These are phyloP conservation scores for Nakazawaea populi DNA, from an alignment of 805 yeast species.

Conservation along the genomic window DNA sequence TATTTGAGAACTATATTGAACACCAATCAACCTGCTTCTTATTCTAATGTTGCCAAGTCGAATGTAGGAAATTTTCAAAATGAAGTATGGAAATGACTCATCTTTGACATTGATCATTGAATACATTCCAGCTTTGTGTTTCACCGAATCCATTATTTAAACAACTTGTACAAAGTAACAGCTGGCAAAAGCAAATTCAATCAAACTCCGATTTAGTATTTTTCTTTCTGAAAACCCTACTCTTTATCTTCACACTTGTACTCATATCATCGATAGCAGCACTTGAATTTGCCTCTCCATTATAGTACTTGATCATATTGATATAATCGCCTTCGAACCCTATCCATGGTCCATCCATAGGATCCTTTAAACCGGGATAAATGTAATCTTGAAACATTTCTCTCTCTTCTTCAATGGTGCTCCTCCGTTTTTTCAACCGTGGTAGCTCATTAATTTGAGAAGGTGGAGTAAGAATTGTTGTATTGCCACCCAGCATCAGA, in stretches of 20 bases:
- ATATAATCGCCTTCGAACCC: conserved; percentile 50
- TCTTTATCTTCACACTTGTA: background rate
- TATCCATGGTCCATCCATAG: conserved; percentile 50
- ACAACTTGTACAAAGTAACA: too few species aligned
- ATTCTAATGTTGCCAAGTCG: too few species aligned
- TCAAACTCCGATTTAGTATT: conserved; percentile 9
- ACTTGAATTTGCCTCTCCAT: background rate
- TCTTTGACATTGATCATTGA: too few species aligned
- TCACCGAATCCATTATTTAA: too few species aligned
- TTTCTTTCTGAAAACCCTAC: conserved; percentile 3
- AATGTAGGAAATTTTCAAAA: too few species aligned
- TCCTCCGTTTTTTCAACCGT: conserved; percentile 28
- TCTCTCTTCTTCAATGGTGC: conserved; percentile 53
- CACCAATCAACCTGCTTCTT: too few species aligned
- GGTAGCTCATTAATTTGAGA: background rate
- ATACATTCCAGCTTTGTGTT: too few species aligned
- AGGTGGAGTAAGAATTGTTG: conserved; percentile 7
- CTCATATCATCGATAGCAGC: background rate
- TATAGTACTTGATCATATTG: conserved; percentile 29
- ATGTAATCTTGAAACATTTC: conserved; percentile 45
- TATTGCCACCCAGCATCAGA: conserved; percentile 20
- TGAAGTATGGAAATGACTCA: too few species aligned
- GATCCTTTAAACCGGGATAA: conserved; percentile 41
- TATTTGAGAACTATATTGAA: too few species aligned
- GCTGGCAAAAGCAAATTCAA: background rate